Conservation (phyloP, 768 basidiomycete species). For the Wakefieldia striispora region DNA sequence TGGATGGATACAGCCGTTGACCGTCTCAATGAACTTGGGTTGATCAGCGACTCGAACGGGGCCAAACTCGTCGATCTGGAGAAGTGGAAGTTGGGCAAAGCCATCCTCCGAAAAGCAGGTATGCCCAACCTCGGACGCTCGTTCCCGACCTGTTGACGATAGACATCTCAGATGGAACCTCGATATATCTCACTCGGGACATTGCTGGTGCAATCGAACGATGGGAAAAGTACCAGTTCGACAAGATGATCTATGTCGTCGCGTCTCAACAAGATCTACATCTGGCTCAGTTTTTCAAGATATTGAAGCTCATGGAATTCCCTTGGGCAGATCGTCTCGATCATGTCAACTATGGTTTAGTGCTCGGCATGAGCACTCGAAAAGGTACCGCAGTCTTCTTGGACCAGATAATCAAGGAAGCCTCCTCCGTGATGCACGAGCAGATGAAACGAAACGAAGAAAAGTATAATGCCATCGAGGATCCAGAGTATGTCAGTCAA, state of each 20-base stretch:
- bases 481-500: constrained; percentile 74
- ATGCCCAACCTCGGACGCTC: constrained; percentile 6
- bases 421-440: constrained; percentile 87
- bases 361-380: constrained; percentile 92
- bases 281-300: constrained; percentile 89
- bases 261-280: constrained; percentile 87
- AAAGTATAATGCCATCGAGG: constrained; percentile 85
- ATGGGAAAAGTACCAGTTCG: constrained; percentile 86
- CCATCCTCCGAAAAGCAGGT: constrained; percentile 87
- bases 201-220: constrained; percentile 93
- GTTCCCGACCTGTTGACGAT: background rate
- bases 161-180: constrained; percentile 70
- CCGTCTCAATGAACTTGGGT: constrained; percentile 63
- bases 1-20: constrained; percentile 72
- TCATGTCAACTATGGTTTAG: constrained; percentile 90
- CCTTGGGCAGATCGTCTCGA: constrained; percentile 80
- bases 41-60: constrained; percentile 76
- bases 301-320: constrained; percentile 85
- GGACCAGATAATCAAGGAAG: constrained; percentile 89
- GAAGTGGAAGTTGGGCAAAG: constrained; percentile 88
- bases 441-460: constrained; percentile 95
- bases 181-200: constrained; percentile 93
- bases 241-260: constrained; percentile 94
- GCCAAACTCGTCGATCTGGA: constrained; percentile 86
- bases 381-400: constrained; percentile 95